Evolutionary conservation across 441 rosid genomes (phyloP).

Genomic region (Populus hybrid): DNA sequence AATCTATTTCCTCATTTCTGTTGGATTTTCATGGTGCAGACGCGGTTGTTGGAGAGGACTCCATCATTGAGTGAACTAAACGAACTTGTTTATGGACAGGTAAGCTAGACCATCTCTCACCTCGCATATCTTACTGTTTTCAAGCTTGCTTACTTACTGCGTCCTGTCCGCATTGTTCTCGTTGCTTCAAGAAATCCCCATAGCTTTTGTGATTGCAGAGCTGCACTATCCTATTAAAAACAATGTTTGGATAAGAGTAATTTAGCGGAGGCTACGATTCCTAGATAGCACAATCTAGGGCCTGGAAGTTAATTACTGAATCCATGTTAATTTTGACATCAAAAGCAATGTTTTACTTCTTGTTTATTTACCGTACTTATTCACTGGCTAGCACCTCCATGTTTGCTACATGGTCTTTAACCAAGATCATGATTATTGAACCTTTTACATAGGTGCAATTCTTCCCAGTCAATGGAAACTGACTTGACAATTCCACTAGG

Average conservation of each 20-base stretch:
- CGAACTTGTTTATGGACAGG: conserved; percentile 97
- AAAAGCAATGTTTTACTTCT: background rate
- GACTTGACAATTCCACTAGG: background rate
- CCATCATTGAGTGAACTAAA: conserved; percentile 95
- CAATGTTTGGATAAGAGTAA: background rate
- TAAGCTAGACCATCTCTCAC: conserved; percentile 23
- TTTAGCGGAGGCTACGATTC: background rate
- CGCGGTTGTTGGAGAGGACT: conserved; percentile 77
- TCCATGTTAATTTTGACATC: background rate
- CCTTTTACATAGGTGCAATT: background rate
- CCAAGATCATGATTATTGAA: background rate
- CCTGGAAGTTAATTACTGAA: background rate
- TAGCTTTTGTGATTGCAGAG: background rate
- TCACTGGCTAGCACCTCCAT: background rate
- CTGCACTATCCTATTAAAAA: background rate
- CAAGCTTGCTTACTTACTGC: background rate
- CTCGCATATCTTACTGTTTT: background rate
- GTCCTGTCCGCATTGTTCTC: background rate
- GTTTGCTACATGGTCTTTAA: background rate
- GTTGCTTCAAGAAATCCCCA: background rate
- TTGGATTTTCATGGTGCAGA: conserved; percentile 41
- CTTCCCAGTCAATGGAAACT: background rate
- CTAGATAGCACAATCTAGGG: too few species aligned
- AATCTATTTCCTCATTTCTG: background rate
- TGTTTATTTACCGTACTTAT: background rate